phyloP scores from a whole-genome alignment of 768 basidiomycete genomes.

The Naganishia antarctica region DNA sequence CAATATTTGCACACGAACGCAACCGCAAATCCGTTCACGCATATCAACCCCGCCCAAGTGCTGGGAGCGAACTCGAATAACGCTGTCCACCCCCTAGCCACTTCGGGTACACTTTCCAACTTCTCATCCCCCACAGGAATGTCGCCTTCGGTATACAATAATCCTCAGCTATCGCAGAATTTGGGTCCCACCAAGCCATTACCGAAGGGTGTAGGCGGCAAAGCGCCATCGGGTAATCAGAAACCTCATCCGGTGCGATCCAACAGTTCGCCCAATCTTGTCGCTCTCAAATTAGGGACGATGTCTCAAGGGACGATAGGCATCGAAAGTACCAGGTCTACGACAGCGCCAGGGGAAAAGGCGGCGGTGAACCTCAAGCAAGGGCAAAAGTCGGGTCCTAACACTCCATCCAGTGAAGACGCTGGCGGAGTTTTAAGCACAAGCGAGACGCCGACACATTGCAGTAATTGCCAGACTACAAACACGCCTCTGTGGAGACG shows the following conservation, averaged over 20 bases:
- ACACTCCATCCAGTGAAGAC: conserved; percentile 50
- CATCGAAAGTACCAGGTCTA: neutral
- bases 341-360: neutral
- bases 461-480: conserved; percentile 91
- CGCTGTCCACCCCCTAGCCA: conserved; percentile 49
- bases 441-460: conserved; percentile 64
- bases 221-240: conserved; percentile 14
- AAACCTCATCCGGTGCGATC: conserved; percentile 36
- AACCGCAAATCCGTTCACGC: conserved; percentile 46
- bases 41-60: conserved; percentile 88
- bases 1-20: conserved; percentile 47
- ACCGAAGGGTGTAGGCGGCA: conserved; percentile 41
- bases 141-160: neutral
- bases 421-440: conserved; percentile 50
- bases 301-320: conserved; percentile 4
- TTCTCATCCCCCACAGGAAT: conserved; percentile 23
- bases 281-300: conserved; percentile 32
- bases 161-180: neutral
- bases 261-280: conserved; percentile 44
- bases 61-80: conserved; percentile 53
- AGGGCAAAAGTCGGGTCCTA: conserved; percentile 22
- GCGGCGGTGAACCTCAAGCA: neutral
- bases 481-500: conserved; percentile 90
- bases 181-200: conserved; percentile 34
- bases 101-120: conserved; percentile 17